Percentiles rank a stretch among this genome's conserved stretches.
Conservation (phyloP, 1,284 basidiomycete genomes). For the Rhodotorula sp. region DNA sequence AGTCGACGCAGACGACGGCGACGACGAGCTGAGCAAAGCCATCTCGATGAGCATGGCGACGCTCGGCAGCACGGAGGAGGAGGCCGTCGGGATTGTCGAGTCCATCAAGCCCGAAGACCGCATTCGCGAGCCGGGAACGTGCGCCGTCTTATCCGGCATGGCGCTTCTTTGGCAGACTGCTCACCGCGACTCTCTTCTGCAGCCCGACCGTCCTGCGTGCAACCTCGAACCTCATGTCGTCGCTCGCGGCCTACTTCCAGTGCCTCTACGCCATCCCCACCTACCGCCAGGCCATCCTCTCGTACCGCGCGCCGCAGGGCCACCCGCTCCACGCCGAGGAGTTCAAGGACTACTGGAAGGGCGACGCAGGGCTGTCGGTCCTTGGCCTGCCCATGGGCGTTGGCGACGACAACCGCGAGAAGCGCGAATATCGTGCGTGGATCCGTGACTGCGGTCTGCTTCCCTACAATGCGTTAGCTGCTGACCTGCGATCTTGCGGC, state of each 20-base stretch:
- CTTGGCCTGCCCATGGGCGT: slow-evolving; percentile 3
- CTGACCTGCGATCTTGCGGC: not conserved
- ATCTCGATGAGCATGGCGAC: slow-evolving; percentile 23
- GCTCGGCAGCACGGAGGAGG: slow-evolving; percentile 14
- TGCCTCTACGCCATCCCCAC: slow-evolving; percentile 31
- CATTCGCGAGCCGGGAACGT: slow-evolving; percentile 10
- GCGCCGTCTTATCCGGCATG: not conserved
- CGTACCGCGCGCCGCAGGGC: slow-evolving; percentile 7
- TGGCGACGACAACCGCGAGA: slow-evolving; percentile 2
- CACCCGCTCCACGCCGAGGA: not conserved
- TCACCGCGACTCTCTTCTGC: not conserved
- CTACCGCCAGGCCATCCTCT: slow-evolving; percentile 31
- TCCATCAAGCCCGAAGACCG: slow-evolving; percentile 22
- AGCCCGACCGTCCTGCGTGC: slow-evolving; percentile 27
- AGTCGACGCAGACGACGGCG: slow-evolving; percentile 6
- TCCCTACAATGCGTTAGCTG: too few species aligned
- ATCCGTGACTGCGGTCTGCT: too few species aligned
- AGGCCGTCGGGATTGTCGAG: not conserved
- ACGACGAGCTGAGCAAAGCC: slow-evolving; percentile 8
- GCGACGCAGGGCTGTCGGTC: not conserved
- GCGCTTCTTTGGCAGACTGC: not conserved
- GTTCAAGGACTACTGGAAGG: slow-evolving; percentile 25
- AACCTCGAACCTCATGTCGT: slow-evolving; percentile 20
- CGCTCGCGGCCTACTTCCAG: slow-evolving; percentile 30
- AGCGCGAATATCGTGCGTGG: slow-evolving; percentile 12